Evolutionary conservation across 2,329 filamentous ascomycete genomes (phyloP), one percentile per base, ranked within the genome.

Genomic region (Furcasterigmium sp.): DNA sequence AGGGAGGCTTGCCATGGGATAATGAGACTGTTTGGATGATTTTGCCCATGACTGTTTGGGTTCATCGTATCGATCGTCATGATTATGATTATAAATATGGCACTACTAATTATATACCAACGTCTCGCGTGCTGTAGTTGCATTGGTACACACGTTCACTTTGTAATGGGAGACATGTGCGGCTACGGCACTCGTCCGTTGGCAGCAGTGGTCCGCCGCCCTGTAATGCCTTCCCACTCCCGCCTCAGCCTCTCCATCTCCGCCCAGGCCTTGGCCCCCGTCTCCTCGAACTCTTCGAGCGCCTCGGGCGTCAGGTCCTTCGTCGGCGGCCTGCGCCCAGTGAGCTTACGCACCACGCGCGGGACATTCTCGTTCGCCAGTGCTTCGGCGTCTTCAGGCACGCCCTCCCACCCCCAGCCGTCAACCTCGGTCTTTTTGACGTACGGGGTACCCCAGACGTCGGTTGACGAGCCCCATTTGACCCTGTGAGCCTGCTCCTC

Each of bases 401-500:
- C 68, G 43, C 85, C 82, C 50, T 79, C 69, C 63, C 82, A 84
- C 0, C 89, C 91, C 90, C 91, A 96, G 8, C 89, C 87, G 35
- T 87, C 82, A 3, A 95, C 84, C 62, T 95, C 88, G 2, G 90
- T 94, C 55, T 80, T 80, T 63, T 84, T 85, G 5, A 88, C 78
- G 30, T 75, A 68, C 46, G 78, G 75, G 17, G 72, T 65, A 0
- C 84, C 82, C 43, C 65, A 61, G 10, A 75, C 61, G 50, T 84
- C 76, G 8, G 76, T 76, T n/a, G 80, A 77, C 23, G 85, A 86
- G 3, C 91, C 91, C 91, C 91, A 97, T 68, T 97, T 97, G 44
- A 70, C 40, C 63, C 76, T 59, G 71, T 82, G 48, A 4, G 72
- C 76, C 21, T 57, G 69, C 29, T 72, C 59, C 3, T 68, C 70